Base-by-base conservation (phyloP, 306 rosid genomes). In the Betula pendula region DNA sequence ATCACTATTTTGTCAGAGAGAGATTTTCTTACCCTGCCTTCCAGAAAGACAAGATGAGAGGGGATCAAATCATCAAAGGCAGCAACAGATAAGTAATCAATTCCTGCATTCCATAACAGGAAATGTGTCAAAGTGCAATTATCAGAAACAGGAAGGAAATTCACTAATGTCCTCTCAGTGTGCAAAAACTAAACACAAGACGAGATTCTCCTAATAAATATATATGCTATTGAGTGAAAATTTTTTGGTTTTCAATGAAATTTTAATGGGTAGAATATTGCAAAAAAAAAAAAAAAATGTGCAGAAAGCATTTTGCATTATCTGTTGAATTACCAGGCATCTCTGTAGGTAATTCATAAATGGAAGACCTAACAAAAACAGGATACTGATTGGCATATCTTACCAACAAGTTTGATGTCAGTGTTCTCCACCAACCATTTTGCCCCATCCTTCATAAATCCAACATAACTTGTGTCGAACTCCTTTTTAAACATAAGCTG, bases 371-470 rank as follows among this genome's bases (percentile, higher is more conserved):
- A 50, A 15, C 5, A 49, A 24, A 62, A 62, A 62, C 40, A 59
- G 67, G 33, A 47, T 17, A 66, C 22, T 2, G 24, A 66, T n/a
- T 50, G 56, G 31, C 24, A 35, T 10, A 72, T 78, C 82, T 90
- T 81, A 90, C 97, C 92, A 63, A 93, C 89, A 77, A 93, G 96
- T 87, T 93, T 91, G 80, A 93, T 89, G 69, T 89, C 93, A 29
- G 97, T 91, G 87, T 93, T 93, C 66, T 93, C 93, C 81, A 85
- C 96, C 68, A 91, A 87, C 97, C 97, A 94, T 55, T 87, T 84
- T 47, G 98, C 96, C 62, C 98, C 97, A 75, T 93, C 96, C 82
- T 7, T 87, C 43, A 83, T 81, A 81, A 93, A 93, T 75, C 91
- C 98, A 47, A 86, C 86, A 68, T 85, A 93, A 82, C 93, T 91